Evolutionary conservation across 805 yeast genomes (phyloP).

Genomic region (Ogataea sp.): DNA sequence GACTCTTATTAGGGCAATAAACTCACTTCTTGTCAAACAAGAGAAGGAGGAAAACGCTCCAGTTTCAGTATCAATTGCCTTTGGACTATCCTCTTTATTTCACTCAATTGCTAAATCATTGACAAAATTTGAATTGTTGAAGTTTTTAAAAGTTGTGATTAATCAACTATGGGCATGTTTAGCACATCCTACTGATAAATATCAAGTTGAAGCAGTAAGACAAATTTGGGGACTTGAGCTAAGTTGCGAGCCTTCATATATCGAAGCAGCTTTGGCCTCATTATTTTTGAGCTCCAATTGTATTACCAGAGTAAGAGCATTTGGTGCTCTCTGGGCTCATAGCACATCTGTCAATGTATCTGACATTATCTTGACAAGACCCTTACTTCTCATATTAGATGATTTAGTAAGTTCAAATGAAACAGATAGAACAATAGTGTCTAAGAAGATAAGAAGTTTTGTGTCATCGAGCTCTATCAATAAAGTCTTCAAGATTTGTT

Average conservation of each 20-base stretch:
- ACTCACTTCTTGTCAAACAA: constrained; percentile 9
- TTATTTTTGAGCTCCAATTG: constrained; percentile 36
- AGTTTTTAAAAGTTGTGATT: constrained; percentile 32
- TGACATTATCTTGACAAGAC: constrained; percentile 46
- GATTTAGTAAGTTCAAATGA: constrained; percentile 38
- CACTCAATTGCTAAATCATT: constrained; percentile 24
- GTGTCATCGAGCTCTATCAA: constrained; percentile 47
- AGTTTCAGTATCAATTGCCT: constrained; percentile 24
- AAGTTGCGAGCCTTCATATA: constrained; percentile 40
- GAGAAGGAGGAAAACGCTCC: constrained; percentile 3
- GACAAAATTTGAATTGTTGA: constrained; percentile 25
- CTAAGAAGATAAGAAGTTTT: constrained; percentile 40
- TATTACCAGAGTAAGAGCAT: constrained; percentile 41
- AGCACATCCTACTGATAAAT: constrained; percentile 37
- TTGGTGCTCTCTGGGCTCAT: constrained; percentile 70
- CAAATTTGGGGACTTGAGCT: constrained; percentile 54
- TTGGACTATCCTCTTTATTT: constrained; percentile 36
- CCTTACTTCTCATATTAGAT: constrained; percentile 63
- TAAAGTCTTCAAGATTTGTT: constrained; percentile 50
- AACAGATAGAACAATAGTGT: constrained; percentile 33
- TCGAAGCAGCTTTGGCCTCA: constrained; percentile 68
- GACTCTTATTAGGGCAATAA: constrained; percentile 19
- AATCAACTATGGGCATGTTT: constrained; percentile 50
- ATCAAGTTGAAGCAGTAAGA: constrained; percentile 66
- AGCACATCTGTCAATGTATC: constrained; percentile 41